phyloP scores from a whole-genome alignment of 306 rosid species.

The Cicer pinnatifidum region DNA sequence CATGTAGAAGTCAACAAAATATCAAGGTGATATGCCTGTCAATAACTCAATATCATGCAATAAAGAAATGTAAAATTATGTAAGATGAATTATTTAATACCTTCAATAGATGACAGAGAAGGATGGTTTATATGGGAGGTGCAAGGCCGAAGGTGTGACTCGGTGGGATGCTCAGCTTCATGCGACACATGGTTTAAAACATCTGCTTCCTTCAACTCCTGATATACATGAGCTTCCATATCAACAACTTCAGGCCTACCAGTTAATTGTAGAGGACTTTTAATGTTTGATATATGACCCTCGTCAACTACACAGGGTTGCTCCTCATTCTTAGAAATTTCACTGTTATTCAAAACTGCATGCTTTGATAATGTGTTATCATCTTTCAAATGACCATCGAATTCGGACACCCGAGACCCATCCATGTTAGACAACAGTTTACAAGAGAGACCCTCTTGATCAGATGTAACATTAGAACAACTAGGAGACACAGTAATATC shows the following conservation, averaged over 20 bases:
- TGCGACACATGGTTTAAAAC: constrained; percentile 47
- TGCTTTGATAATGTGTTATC: constrained; percentile 53
- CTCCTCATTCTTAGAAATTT: constrained; percentile 49
- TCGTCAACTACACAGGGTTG: constrained; percentile 50
- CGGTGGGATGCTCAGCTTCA: constrained; percentile 49
- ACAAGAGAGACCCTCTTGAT: constrained; percentile 59
- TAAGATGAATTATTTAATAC: constrained; percentile 47
- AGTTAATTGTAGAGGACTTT: constrained; percentile 54
- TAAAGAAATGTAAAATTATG: constrained; percentile 27
- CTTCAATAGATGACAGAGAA: constrained; percentile 54
- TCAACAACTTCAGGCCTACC: constrained; percentile 68
- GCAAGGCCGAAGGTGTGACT: constrained; percentile 67
- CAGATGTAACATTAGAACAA: constrained; percentile 69
- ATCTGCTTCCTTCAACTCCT: constrained; percentile 51
- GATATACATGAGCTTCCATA: constrained; percentile 57
- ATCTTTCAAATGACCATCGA: constrained; percentile 56
- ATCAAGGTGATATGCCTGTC: not conserved
- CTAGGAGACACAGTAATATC: constrained; percentile 62
- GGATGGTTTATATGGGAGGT: constrained; percentile 50
- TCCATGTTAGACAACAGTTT: constrained; percentile 52
- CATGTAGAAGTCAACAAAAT: constrained; percentile 21
- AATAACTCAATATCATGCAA: constrained; percentile 35
- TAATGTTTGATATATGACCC: constrained; percentile 45
- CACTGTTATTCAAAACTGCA: constrained; percentile 51
- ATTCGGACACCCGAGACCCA: constrained; percentile 45